These are phyloP conservation scores for Albugo laibachii DNA, from an alignment of 352 stramenopile genomes.

Conservation along the genomic window DNA sequence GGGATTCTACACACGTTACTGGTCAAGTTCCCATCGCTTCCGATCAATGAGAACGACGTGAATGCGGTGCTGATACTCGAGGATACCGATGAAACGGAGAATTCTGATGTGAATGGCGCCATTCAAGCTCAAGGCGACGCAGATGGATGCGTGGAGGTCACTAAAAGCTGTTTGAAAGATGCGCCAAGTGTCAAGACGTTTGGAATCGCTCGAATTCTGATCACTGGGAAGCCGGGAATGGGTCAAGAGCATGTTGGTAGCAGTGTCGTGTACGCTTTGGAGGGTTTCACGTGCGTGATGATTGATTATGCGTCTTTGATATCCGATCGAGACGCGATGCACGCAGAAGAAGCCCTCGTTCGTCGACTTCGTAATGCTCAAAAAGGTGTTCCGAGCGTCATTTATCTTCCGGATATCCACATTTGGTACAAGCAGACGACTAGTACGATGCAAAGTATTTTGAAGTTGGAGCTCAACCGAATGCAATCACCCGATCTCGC, in stretches of 20 bases:
- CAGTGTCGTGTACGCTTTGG: slow-evolving; percentile 44
- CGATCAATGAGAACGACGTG: slow-evolving; percentile 21
- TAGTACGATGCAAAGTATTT: slow-evolving; percentile 43
- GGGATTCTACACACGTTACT: slow-evolving; percentile 22
- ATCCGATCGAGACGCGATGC: slow-evolving; percentile 36
- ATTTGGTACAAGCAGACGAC: slow-evolving; percentile 54
- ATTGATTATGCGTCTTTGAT: slow-evolving; percentile 65
- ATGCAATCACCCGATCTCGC: slow-evolving; percentile 45
- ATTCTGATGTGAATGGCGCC: slow-evolving; percentile 1
- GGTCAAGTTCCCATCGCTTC: slow-evolving; percentile 39
- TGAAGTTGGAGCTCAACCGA: slow-evolving; percentile 69
- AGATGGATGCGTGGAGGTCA: not conserved
- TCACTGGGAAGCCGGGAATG: slow-evolving; percentile 36
- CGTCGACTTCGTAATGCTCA: slow-evolving; percentile 44
- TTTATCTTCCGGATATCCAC: slow-evolving; percentile 60
- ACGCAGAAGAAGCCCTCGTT: slow-evolving; percentile 60
- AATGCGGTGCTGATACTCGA: slow-evolving; percentile 9
- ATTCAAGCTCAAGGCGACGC: no score
- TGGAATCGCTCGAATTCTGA: slow-evolving; percentile 47
- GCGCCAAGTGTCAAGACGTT: slow-evolving; percentile 5
- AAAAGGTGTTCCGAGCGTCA: slow-evolving; percentile 53
- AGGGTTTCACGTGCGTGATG: slow-evolving; percentile 58
- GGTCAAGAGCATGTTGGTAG: slow-evolving; percentile 49
- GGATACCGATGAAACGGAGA: slow-evolving; percentile 19
- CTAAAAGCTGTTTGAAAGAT: not conserved